Evolutionary conservation across 2,329 filamentous ascomycete genomes (phyloP), one percentile per base, ranked within the genome.

Genomic region (Verticillium longisporum): DNA sequence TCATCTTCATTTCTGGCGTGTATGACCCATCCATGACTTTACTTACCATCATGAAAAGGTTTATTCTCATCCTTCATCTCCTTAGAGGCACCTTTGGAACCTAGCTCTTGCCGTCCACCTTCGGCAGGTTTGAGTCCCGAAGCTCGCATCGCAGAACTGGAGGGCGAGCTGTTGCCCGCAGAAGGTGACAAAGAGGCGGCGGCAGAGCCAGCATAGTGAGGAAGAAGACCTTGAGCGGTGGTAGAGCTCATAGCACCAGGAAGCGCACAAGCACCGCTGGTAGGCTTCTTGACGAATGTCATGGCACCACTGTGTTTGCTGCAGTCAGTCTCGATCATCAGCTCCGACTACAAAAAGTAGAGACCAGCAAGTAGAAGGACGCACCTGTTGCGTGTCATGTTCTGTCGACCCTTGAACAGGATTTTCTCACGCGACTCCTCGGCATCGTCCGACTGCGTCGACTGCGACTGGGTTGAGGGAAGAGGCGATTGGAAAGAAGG

Each of bases 201-300:
- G 26, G 82, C 82, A 66, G 83, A 74, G 18, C 82, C 81, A 10
- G 75, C 70, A 61, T 82, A 84, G 36, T 83, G 80, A 15, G 82
- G 83, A 55, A 85, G 70, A 54, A 80, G 77, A n/a, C 81, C 83
- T 32, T 79, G 81, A 7, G 79, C 82, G 13, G 81, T 84, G 55
- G 78, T 80, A 3, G 82, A 80, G 2, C 81, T 82, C 56, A 85
- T 71, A 10, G 81, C 74, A 57, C 81, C 74, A 11, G 79, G 78
- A 55, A 79, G 72, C 7, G 71, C 78, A 55, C 73, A 73, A 55
- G 74, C 78, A 62, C 79, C 83, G 15, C 56, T 18, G 13, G 80
- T 73, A 38, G 80, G 76, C 66, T 79, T 82, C 70, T 80, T 83
- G 66, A 82, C 68, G 73, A 84, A 76, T 15, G 71, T 75, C 63